These are phyloP conservation scores for Yamadazyma nakazawae DNA, from an alignment of 805 yeast genomes.

Conservation along the genomic window DNA sequence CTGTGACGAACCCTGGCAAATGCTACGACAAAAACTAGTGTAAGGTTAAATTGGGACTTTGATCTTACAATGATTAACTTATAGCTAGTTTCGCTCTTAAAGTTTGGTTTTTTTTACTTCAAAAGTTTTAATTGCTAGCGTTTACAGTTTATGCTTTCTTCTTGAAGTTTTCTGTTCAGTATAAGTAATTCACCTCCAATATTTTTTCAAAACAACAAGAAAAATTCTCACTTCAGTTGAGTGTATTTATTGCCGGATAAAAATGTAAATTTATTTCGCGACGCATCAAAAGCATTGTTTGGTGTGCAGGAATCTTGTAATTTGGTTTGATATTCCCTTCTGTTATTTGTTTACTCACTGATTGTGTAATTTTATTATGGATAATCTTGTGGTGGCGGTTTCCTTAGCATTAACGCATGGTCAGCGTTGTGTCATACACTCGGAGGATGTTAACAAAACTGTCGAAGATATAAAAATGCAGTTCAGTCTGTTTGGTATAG, in stretches of 20 bases:
- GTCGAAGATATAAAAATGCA: background rate
- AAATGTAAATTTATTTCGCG: background rate
- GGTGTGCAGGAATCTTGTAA: background rate
- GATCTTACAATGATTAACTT: too few species aligned
- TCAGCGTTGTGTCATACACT: slow-evolving; percentile 1
- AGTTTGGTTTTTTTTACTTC: too few species aligned
- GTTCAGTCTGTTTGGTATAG: background rate
- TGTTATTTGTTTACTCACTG: background rate
- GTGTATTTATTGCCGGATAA: background rate
- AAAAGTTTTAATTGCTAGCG: too few species aligned
- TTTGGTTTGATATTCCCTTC: too few species aligned
- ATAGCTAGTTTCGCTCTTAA: too few species aligned
- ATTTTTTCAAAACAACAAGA: background rate
- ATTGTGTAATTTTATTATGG: background rate
- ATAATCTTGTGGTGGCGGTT: slow-evolving; percentile 5
- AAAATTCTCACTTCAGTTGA: background rate
- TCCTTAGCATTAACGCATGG: slow-evolving; percentile 2
- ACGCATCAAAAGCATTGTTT: background rate
- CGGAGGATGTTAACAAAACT: slow-evolving; percentile 3
- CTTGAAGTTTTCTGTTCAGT: too few species aligned
- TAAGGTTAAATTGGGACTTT: too few species aligned
- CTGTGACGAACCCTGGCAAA: too few species aligned
- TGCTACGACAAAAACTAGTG: too few species aligned
- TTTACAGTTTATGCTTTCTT: too few species aligned
- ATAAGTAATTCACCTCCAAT: slow-evolving; percentile 3